Evolutionary conservation across 768 basidiomycete genomes (phyloP), one percentile per base, ranked within the genome.

Genomic region (Mrakia frigida): DNA sequence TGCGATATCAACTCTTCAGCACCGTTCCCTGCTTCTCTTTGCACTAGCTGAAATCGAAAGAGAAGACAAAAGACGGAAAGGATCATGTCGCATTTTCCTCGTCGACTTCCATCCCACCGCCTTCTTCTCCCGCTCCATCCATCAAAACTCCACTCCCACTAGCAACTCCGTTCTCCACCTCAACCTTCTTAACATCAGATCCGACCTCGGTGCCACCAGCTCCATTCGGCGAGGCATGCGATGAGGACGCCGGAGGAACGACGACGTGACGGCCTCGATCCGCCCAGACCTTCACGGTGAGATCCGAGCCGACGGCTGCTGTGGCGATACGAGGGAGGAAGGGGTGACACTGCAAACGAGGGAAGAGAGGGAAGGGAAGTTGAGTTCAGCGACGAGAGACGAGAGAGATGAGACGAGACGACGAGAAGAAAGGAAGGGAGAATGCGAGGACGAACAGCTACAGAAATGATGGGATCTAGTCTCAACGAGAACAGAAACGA

Each of bases 241-340:
- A 46, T 18, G 56, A n/a, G 23, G 53, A 56, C 43, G 43, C 9
- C 43, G 56, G 56, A 28, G 63, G 63, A 16, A 7, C 63, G 63
- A 65, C 63, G 63, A 61, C 60, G 60, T 35, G 69, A 35, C 33
- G 33, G 31, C 46, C 52, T 5, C 53, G 68, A 60, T 77, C 78
- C 46, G 78, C 69, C 94, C 94, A 97, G 23, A 98, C 80, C 73
- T 90, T 87, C 80, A 98, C 91, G 6, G 89, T 89, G 77, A 92
- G 84, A 80, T 96, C 94, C 79, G 93, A 93, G 80, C 94, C 93
- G 87, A 92, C 90, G 14, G 90, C 88, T n/a, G 92, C 92, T 6
- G 93, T 92, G 10, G 93, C 94, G 78, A 98, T 90, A 74, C 91
- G 89, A 65, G 86, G 87, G 71, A 85, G 87, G 31, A 85, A 86